These are phyloP conservation scores for Suhomyces yuchorum DNA, from an alignment of 1,139 yeast genomes.

Conservation along the genomic window DNA sequence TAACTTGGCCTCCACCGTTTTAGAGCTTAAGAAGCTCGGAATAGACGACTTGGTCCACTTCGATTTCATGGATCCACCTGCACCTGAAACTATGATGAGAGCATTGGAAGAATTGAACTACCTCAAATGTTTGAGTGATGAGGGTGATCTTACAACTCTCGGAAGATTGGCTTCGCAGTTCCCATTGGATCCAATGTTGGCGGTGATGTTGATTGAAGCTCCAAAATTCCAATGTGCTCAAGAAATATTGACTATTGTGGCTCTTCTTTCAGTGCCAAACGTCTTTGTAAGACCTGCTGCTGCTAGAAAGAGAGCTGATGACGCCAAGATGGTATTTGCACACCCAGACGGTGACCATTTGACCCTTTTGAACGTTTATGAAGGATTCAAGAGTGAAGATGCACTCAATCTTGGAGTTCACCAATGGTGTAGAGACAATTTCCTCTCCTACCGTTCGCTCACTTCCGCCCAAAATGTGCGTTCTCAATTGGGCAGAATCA, in stretches of 20 bases:
- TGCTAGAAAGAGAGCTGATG: slow-evolving; percentile 90
- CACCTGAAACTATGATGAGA: slow-evolving; percentile 99
- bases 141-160: slow-evolving; percentile 83
- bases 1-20: slow-evolving; percentile 86
- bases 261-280: slow-evolving; percentile 88
- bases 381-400: slow-evolving; percentile 76
- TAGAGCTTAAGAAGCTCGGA: slow-evolving; percentile 90
- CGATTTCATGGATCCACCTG: slow-evolving; percentile 99
- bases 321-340: slow-evolving; percentile 82
- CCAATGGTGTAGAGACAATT: slow-evolving; percentile 93
- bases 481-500: slow-evolving; percentile 75
- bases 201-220: slow-evolving; percentile 88
- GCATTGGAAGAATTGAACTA: slow-evolving; percentile 95
- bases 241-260: slow-evolving; percentile 85
- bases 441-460: slow-evolving; percentile 78
- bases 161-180: slow-evolving; percentile 91
- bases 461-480: slow-evolving; percentile 85
- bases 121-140: slow-evolving; percentile 85
- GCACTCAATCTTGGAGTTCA: slow-evolving; percentile 60
- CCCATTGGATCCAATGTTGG: slow-evolving; percentile 94
- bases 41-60: slow-evolving; percentile 95
- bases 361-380: slow-evolving; percentile 84
- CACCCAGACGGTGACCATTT: slow-evolving; percentile 96
- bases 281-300: slow-evolving; percentile 93
- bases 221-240: slow-evolving; percentile 85